phyloP scores from a whole-genome alignment of 306 rosid species.

The Macrotyloma uniflorum region DNA sequence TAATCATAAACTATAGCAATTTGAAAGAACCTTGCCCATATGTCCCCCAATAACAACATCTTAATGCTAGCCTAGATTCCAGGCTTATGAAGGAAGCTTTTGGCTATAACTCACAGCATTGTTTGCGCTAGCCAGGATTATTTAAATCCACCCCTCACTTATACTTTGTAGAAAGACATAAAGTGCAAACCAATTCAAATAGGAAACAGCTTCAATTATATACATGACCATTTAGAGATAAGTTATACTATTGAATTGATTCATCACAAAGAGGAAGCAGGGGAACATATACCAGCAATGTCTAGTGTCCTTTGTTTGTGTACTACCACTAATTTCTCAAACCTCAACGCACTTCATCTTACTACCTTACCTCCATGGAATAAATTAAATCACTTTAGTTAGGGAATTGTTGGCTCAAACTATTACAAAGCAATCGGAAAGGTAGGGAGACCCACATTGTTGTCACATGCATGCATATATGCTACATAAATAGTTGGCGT shows the following conservation, averaged over 20 bases:
- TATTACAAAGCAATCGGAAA: conserved; percentile 35
- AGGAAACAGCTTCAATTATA: conserved; percentile 29
- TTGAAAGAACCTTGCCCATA: conserved; percentile 22
- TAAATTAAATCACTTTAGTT: conserved; percentile 36
- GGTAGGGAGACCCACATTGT: conserved; percentile 45
- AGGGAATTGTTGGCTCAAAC: conserved; percentile 37
- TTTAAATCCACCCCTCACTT: conserved; percentile 14
- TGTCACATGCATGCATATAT: conserved; percentile 59
- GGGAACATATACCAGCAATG: conserved; percentile 43
- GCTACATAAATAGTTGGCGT: conserved; percentile 7
- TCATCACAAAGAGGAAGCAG: conserved; percentile 23
- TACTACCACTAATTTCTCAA: conserved; percentile 23
- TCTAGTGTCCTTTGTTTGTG: conserved; percentile 35
- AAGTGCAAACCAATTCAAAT: not conserved
- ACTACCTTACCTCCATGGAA: conserved; percentile 34
- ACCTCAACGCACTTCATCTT: not conserved
- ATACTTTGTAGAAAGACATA: conserved; percentile 40
- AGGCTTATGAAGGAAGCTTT: conserved; percentile 37
- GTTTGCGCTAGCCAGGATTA: conserved; percentile 28
- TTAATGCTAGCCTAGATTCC: conserved; percentile 47
- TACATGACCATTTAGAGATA: conserved; percentile 29
- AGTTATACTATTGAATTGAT: conserved; percentile 22
- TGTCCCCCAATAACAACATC: conserved; percentile 35
- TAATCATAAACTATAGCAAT: conserved; percentile 31
- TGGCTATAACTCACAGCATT: conserved; percentile 31